Evolutionary conservation across 2,329 filamentous ascomycete genomes (phyloP).

Genomic region (Cyphellophora europaea): DNA sequence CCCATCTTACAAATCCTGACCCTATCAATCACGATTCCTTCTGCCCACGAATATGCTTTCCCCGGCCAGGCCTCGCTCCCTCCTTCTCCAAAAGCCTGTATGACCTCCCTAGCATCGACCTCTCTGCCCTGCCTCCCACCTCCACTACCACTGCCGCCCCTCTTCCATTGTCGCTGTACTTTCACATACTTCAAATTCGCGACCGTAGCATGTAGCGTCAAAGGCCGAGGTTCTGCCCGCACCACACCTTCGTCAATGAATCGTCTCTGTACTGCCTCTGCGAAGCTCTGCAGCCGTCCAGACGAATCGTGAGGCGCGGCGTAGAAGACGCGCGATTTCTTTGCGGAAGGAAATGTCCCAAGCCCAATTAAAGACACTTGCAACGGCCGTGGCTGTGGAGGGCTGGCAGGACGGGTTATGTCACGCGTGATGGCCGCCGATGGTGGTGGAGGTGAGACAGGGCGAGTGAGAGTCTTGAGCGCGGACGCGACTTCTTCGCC

Average conservation of each 20-base stretch:
- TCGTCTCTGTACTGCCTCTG: conserved; percentile 28
- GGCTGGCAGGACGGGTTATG: too few relatives aligned
- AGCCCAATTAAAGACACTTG: conserved; percentile 13
- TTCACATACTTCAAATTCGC: conserved; percentile 70
- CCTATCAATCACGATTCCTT: conserved; percentile 55
- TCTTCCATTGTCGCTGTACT: conserved; percentile 18
- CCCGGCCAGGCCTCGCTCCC: conserved; percentile 12
- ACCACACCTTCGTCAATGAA: conserved; percentile 37
- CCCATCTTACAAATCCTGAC: conserved; percentile 84
- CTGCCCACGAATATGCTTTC: conserved; percentile 60
- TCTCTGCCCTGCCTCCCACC: conserved; percentile 13
- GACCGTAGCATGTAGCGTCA: conserved; percentile 76
- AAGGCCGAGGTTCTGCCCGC: conserved; percentile 35
- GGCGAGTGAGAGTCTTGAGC: conserved; percentile 4
- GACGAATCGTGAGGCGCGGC: conserved; percentile 24
- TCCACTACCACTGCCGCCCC: too few relatives aligned
- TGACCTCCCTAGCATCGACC: conserved; percentile 39
- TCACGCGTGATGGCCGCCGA: neutral
- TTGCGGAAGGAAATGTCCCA: conserved; percentile 11
- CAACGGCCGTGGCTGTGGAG: conserved; percentile 5
- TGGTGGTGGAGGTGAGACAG: conserved; percentile 6
- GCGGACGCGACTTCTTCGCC: neutral
- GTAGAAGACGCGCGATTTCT: conserved; percentile 21
- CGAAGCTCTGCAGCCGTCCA: conserved; percentile 31
- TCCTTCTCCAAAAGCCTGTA: conserved; percentile 23